Conservation (phyloP, 2,329 filamentous ascomycete species). For the Botrytis elliptica region DNA sequence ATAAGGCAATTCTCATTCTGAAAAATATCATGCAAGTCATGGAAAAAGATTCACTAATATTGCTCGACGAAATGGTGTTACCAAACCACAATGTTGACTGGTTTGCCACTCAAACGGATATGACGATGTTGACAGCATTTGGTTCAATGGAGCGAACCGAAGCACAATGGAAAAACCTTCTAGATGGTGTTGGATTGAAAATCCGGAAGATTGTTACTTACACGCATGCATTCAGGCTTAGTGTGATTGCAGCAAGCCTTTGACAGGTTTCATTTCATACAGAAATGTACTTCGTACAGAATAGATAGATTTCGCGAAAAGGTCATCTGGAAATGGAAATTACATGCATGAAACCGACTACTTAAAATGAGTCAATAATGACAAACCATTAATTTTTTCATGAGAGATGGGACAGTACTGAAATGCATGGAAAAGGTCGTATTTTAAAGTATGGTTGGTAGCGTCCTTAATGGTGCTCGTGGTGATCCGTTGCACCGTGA, state of each 20-base stretch:
- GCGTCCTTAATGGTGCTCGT: no score
- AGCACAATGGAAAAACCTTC: constrained; percentile 38
- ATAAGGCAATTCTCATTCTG: constrained; percentile 40
- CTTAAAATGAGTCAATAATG: no score
- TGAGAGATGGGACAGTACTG: no score
- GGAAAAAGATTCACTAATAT: constrained; percentile 40
- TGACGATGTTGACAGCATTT: constrained; percentile 42
- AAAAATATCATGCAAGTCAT: constrained; percentile 40
- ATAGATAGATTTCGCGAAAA: no score
- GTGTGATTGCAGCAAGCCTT: neutral
- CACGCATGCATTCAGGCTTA: constrained; percentile 1
- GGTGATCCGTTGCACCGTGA: no score
- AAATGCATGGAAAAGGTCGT: no score
- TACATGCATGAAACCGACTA: no score
- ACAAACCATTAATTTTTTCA: no score
- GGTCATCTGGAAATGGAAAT: no score
- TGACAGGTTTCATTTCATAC: no score
- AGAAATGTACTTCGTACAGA: no score
- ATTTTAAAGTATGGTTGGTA: no score
- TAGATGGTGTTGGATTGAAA: constrained; percentile 22
- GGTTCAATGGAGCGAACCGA: constrained; percentile 41
- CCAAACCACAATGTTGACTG: constrained; percentile 40
- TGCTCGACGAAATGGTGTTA: constrained; percentile 46
- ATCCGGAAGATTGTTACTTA: neutral
- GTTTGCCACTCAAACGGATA: constrained; percentile 39